phyloP scores from a whole-genome alignment of 1,284 basidiomycete species.

The Fomitopsis palustris region DNA sequence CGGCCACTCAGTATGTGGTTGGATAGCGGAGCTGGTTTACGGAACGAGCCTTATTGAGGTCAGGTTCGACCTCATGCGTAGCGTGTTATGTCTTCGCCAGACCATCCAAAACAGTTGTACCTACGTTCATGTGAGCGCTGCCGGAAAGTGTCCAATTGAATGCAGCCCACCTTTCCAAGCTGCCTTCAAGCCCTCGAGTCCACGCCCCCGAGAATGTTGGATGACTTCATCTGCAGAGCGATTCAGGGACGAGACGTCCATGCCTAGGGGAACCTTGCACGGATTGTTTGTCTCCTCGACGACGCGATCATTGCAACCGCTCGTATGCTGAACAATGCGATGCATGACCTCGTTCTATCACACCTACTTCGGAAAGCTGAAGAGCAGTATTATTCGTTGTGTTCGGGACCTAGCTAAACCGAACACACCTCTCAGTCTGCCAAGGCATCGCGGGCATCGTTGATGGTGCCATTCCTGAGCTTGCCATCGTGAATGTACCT shows the following conservation, averaged over 20 bases:
- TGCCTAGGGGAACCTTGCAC: constrained; percentile 23
- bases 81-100: constrained; percentile 25
- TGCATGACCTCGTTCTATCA: constrained; percentile 31
- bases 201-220: constrained; percentile 22
- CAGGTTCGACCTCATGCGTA: constrained; percentile 25
- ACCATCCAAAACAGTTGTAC: constrained; percentile 28
- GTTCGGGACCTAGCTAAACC: neutral
- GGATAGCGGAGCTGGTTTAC: neutral
- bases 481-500: constrained; percentile 23
- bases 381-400: neutral
- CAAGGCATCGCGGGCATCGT: constrained; percentile 17
- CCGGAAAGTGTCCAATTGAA: neutral
- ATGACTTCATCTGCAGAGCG: constrained; percentile 24
- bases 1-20: neutral
- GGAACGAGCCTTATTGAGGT: constrained; percentile 18
- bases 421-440: constrained; percentile 20
- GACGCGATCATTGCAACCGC: constrained; percentile 19
- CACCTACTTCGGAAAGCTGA: constrained; percentile 30
- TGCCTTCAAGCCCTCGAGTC: constrained; percentile 24
- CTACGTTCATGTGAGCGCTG: constrained; percentile 7
- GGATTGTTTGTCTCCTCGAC: constrained; percentile 13
- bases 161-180: constrained; percentile 24
- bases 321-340: constrained; percentile 22
- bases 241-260: constrained; percentile 28
- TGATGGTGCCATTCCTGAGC: constrained; percentile 13